Evolutionary conservation across 2,329 filamentous ascomycete species (phyloP).

Genomic region (Bipolaris bicolor): DNA sequence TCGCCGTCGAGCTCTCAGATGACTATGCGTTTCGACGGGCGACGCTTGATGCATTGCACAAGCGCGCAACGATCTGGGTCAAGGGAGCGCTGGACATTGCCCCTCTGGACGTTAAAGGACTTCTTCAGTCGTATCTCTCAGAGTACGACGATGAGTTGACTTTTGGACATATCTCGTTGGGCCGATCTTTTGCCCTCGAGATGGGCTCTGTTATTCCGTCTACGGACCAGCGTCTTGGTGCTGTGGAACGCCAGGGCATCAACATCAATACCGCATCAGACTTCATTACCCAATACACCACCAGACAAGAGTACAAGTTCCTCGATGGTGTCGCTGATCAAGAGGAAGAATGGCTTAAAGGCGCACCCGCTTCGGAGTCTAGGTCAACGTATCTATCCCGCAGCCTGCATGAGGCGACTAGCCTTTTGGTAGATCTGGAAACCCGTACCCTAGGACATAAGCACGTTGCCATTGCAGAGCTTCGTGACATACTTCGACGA

Average conservation of each 20-base stretch:
- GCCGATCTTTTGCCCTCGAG: slow-evolving; percentile 91
- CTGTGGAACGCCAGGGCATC: slow-evolving; percentile 75
- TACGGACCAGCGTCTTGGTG: slow-evolving; percentile 82
- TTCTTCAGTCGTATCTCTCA: slow-evolving; percentile 94
- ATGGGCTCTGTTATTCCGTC: slow-evolving; percentile 86
- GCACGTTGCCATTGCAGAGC: slow-evolving; percentile 72
- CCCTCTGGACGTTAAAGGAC: slow-evolving; percentile 90
- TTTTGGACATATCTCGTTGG: slow-evolving; percentile 90
- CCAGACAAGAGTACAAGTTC: slow-evolving; percentile 92
- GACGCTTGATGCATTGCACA: slow-evolving; percentile 79
- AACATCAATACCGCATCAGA: slow-evolving; percentile 92
- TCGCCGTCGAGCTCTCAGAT: slow-evolving; percentile 90
- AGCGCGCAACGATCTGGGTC: slow-evolving; percentile 81
- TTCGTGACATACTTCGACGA: slow-evolving; percentile 80
- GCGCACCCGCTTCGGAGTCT: slow-evolving; percentile 44
- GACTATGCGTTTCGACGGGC: slow-evolving; percentile 81
- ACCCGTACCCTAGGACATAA: slow-evolving; percentile 72
- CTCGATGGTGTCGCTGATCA: slow-evolving; percentile 75
- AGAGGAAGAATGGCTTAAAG: slow-evolving; percentile 66
- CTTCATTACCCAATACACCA: slow-evolving; percentile 96
- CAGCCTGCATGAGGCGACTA: slow-evolving; percentile 59
- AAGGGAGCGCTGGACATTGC: slow-evolving; percentile 79
- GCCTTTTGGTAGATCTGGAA: slow-evolving; percentile 74
- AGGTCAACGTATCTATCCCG: slow-evolving; percentile 35
- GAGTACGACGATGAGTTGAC: slow-evolving; percentile 90